phyloP scores from a whole-genome alignment of 2,329 filamentous ascomycete genomes.

The Pestalotiopsis sp. region DNA sequence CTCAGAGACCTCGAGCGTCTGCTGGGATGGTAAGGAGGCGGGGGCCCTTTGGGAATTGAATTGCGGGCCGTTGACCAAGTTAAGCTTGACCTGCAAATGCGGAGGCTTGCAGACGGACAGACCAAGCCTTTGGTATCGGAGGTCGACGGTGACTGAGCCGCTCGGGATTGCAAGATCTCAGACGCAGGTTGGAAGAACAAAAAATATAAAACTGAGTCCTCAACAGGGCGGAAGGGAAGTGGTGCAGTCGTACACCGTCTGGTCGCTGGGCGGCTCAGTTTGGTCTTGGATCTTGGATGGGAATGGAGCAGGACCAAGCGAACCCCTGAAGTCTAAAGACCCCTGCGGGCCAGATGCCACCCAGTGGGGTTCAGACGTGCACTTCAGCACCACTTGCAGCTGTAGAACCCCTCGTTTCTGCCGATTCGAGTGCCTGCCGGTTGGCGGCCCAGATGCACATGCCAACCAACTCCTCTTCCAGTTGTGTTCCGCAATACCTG shows the following conservation, averaged over 20 bases:
- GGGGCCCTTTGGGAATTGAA: not conserved
- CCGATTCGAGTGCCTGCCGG: not conserved
- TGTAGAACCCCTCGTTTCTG: not conserved
- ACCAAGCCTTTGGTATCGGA: not conserved
- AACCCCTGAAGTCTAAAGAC: not conserved
- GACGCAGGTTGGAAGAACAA: not conserved
- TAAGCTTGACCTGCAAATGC: not conserved
- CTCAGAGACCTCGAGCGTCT: not conserved
- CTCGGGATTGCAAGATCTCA: not conserved
- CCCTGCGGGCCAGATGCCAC: not conserved
- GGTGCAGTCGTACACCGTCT: not conserved
- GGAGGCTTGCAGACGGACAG: not conserved
- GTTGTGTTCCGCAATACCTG: not conserved
- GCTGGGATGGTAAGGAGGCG: not conserved
- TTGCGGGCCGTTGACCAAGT: conserved; percentile 1
- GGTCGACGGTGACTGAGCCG: not conserved
- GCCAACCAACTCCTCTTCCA: not conserved
- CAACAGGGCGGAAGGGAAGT: not conserved
- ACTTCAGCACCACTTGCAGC: not conserved
- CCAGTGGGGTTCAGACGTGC: not conserved
- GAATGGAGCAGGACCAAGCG: not conserved
- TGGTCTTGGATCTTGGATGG: not conserved
- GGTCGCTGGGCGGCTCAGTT: not conserved
- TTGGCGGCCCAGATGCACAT: not conserved
- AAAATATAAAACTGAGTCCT: not conserved